Percentiles rank a stretch among this genome's conserved stretches.
Conservation (phyloP, 257 asterid species). For the Osmanthus fragrans region DNA sequence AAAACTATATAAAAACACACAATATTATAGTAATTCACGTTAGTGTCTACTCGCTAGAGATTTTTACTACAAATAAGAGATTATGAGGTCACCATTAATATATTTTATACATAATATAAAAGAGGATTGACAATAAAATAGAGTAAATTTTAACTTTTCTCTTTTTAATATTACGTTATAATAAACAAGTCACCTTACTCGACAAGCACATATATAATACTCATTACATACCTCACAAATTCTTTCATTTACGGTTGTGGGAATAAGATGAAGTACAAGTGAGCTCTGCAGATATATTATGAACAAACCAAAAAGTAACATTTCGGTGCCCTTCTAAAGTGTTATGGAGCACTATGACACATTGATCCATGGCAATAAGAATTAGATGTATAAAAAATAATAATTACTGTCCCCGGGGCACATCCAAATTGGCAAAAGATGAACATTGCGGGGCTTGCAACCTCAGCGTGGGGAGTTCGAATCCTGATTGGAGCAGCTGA, state of each 20-base stretch:
- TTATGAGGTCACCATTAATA: neutral
- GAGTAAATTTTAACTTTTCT: neutral
- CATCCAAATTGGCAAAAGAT: too few species aligned
- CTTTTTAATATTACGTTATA: neutral
- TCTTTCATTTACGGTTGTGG: neutral
- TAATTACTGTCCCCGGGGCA: too few species aligned
- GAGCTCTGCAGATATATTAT: too few species aligned
- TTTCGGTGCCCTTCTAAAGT: neutral
- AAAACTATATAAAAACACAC: too few species aligned
- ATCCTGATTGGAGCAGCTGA: too few species aligned
- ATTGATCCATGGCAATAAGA: neutral
- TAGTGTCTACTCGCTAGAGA: too few species aligned
- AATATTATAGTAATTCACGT: too few species aligned
- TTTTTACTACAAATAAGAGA: neutral
- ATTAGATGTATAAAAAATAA: neutral
- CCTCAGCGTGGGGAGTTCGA: too few species aligned
- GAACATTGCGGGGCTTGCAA: too few species aligned
- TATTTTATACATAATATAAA: neutral
- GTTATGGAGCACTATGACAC: neutral
- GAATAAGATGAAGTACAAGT: too few species aligned
- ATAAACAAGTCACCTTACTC: neutral
- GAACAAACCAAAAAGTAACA: neutral
- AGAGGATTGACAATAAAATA: neutral
- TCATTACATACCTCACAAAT: neutral
- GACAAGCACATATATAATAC: neutral